Base-by-base conservation (phyloP, 345 rosid genomes). In the Lagerstroemia speciosa region DNA sequence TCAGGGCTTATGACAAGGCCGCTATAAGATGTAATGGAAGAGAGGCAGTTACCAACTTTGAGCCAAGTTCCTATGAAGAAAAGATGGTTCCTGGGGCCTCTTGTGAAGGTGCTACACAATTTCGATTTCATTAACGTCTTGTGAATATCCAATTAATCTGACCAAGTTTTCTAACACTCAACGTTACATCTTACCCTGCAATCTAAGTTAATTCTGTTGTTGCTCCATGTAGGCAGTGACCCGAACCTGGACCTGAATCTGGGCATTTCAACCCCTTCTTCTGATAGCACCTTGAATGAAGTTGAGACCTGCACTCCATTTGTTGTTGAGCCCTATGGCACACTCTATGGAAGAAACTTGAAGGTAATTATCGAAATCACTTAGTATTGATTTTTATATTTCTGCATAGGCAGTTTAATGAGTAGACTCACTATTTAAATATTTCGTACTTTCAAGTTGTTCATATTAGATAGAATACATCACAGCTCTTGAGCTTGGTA, bases 1-100 rank as follows among this genome's bases (percentile, higher is more conserved):
- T 80, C 81, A 93, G 98, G 94, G 98, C 94, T 81, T 91, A 87
- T 82, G 98, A 93, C 73, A 87, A 84, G 87, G 98, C 98, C 40
- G 97, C 96, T 31, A 91, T 93, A 82, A 85, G 82, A 77, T 80
- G 83, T 68, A 94, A 84, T 46, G 99, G 96, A 65, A 83, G 86
- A 72, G 98, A 94, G 80, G 99, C 97, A 3, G 91, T 91, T 45
- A 91, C 99, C 74, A 94, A 94, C 79, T 94, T 94, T 64, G 93
- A 87, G 76, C 78, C 83, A 24, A 83, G 89, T 71, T 69, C 87
- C 26, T 93, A 89, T 79, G 84, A 85, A 67, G 87, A 87, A 69
- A 87, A 86, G 66, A 80, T 78, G 67, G 78, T 62, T 55, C 69
- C 86, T 27, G 87, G 72, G 78, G 73, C 79, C 74, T 67, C 69